Evolutionary conservation across 2,329 filamentous ascomycete genomes (phyloP).

Genomic region (Fusarium nanum): DNA sequence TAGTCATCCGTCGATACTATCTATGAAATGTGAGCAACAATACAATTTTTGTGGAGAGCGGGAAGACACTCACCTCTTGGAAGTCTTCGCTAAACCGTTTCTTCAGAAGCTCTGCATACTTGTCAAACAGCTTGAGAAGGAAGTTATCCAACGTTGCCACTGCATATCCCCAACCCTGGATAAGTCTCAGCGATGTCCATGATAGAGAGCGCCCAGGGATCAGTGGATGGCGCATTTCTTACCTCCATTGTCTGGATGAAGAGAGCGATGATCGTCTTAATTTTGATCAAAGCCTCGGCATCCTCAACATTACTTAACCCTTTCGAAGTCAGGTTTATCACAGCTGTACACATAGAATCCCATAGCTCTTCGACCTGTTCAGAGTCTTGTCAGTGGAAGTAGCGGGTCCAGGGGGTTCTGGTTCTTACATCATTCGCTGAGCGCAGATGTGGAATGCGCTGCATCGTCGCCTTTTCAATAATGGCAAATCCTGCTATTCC

Average conservation of each 20-base stretch:
- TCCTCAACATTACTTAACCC: slow-evolving; percentile 84
- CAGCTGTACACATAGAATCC: slow-evolving; percentile 96
- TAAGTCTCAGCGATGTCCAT: slow-evolving; percentile 75
- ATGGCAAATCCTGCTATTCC: slow-evolving; percentile 97
- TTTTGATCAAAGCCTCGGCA: slow-evolving; percentile 90
- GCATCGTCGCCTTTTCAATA: slow-evolving; percentile 94
- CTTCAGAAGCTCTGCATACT: slow-evolving; percentile 92
- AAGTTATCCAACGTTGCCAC: slow-evolving; percentile 85
- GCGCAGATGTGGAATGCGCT: slow-evolving; percentile 83
- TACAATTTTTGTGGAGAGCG: neutral
- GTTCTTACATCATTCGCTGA: slow-evolving; percentile 79
- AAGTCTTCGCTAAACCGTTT: slow-evolving; percentile 95
- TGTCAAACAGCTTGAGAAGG: slow-evolving; percentile 89
- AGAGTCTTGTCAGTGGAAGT: slow-evolving; percentile 9
- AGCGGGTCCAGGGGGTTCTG: neutral
- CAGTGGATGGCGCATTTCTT: slow-evolving; percentile 76
- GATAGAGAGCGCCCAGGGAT: slow-evolving; percentile 58
- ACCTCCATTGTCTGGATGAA: slow-evolving; percentile 99
- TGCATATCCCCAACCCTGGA: slow-evolving; percentile 93
- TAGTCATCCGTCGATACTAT: slow-evolving; percentile 94
- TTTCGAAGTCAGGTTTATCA: slow-evolving; percentile 83
- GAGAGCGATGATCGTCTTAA: slow-evolving; percentile 90
- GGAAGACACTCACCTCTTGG: slow-evolving; percentile 73
- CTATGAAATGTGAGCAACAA: slow-evolving; percentile 50
- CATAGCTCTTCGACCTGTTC: slow-evolving; percentile 91